Evolutionary conservation across 495 filamentous ascomycete species (phyloP), one percentile per base, ranked within the genome.

Genomic region (Amniculicola lignicola): DNA sequence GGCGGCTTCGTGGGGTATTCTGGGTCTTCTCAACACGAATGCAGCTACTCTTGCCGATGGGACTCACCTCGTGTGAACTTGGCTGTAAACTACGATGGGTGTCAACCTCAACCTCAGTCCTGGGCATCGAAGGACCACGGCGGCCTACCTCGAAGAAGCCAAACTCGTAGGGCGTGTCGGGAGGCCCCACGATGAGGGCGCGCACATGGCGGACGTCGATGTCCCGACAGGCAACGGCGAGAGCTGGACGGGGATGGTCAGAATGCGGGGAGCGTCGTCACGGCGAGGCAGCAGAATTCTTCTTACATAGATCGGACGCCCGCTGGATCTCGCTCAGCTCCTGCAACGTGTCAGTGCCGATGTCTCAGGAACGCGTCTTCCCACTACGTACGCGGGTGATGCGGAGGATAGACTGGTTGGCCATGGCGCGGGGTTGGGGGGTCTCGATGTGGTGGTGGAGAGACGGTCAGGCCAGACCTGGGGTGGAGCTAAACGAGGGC

Each of bases 81-180:
- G 49, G 87, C 76, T 0, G 73, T 59, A 62, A 88, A 88, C 83
- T 87, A 54, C 14, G 10, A 6, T 12, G 24, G 5, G 44, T 31
- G 4, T 16, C 14, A 4, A 21, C 15, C 15, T 15, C 11, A 4
- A 33, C 22, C 9, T 18, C 18, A 7, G 16, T 10, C 22, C 25
- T 27, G 14, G 5, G 22, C 11, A 22, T 22, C 29, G n/a, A 33
- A 33, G 29, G 9, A 33, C 18, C 44, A 9, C 14, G 15, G 36
- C n/a, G n/a, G 70, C 77, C 37, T 41, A 92, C 89, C 81, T 95
- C 88, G 65, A 95, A 98, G 77, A 95, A 96, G 3, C 92, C 93
- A 65, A 95, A 94, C 63, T 96, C 90, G 69, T 98, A 98, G 0
- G 93, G 91, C 0, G 93, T 95, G 48, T 92, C 91, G 42, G 93